Evolutionary conservation across 305 asterid species (phyloP).

Genomic region (Fraxinus angustifolia): DNA sequence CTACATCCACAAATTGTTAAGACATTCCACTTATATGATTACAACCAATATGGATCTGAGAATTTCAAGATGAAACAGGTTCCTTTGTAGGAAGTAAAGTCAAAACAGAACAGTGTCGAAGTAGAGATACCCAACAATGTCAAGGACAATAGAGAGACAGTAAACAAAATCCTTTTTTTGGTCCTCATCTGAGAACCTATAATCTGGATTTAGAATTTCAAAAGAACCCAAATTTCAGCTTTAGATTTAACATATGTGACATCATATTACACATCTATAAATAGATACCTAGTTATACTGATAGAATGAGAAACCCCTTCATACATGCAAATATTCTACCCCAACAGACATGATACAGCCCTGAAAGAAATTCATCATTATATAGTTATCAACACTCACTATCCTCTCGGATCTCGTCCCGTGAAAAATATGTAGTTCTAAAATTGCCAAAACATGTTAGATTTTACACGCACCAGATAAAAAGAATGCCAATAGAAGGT

Average conservation of each 20-base stretch:
- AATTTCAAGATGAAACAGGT: constrained; percentile 11
- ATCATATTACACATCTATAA: constrained; percentile 7
- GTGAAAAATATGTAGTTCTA: neutral
- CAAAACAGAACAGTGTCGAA: constrained; percentile 1
- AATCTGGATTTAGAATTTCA: neutral
- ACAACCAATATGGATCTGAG: neutral
- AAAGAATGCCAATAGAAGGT: neutral
- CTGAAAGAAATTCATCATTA: neutral
- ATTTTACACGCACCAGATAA: constrained; percentile 3
- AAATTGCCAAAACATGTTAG: constrained; percentile 1
- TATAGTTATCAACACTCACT: neutral
- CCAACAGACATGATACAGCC: neutral
- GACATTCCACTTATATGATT: constrained; percentile 7
- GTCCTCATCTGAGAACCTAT: neutral
- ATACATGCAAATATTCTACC: neutral
- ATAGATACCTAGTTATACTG: neutral
- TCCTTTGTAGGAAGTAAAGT: neutral
- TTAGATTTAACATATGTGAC: constrained; percentile 4
- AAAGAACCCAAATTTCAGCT: neutral
- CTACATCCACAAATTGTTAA: constrained; percentile 37
- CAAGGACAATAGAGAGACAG: constrained; percentile 3
- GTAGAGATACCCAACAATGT: constrained; percentile 1
- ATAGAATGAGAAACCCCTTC: neutral
- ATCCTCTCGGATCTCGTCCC: neutral
- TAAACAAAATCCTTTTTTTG: neutral